Evolutionary conservation across 1,284 basidiomycete species (phyloP), one percentile per base, ranked within the genome.

Genomic region (Melampsora medusae): DNA sequence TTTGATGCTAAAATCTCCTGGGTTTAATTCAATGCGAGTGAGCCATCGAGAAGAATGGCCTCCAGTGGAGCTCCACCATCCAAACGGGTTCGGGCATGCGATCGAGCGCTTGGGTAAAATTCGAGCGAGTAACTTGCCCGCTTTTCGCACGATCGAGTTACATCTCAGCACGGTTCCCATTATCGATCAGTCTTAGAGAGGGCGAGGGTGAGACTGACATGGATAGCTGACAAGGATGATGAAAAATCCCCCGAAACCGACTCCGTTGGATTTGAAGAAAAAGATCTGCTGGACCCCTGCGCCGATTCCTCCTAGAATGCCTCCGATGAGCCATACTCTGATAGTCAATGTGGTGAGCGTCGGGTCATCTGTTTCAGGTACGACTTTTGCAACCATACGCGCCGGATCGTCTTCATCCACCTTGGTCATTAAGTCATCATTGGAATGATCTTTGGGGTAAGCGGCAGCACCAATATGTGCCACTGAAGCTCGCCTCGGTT

Each of bases 301-400:
- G 5, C 87, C 87, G 0, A 87, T 79, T 17, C 86, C 78, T 77
- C 86, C 87, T 79, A 88, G 86, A 53, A 85, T 78, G 1, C 81
- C 82, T 1, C 87, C 87, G 28, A 87, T 83, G 10, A 87, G 28
- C 5, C 87, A 77, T 4, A 85, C 86, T 35, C 87, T 82, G 53
- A 86, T 81, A 0, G 87, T 88, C 5, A 87, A 80, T 0, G 86
- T 85, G 0, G 86, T 86, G 1, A 87, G 78, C 0, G 83, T 81
- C 0, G 86, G 84, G 71, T 88, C 86, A 80, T 88, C 87, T 0
- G 84, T 84, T 7, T 85, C 83, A 0, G 86, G 86, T 0, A 87
- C 86, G 1, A 75, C 65, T 33, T 67, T 75, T 19, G n/a, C 35
- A 35, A 67, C 72, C 22, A 46, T 48, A 42, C 33, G 33, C 35